These are phyloP conservation scores for Amaranthus cruentus DNA, from an alignment of 148 eudicot species.

Conservation along the genomic window DNA sequence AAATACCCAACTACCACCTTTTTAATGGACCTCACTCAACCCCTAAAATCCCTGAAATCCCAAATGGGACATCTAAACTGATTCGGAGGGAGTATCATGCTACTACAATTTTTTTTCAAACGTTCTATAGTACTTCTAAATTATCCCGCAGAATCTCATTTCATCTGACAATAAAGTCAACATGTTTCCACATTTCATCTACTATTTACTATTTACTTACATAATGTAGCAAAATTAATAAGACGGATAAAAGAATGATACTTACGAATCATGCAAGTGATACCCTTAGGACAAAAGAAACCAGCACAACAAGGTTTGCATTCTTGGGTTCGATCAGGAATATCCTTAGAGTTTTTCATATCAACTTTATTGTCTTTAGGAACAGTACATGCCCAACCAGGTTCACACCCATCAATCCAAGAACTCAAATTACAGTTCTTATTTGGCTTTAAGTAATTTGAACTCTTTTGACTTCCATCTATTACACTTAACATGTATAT, in stretches of 20 bases:
- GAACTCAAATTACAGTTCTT: conserved; percentile 72
- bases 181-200: too few relatives aligned
- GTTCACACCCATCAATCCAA: conserved; percentile 83
- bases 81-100: too few relatives aligned
- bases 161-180: too few relatives aligned
- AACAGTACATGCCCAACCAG: conserved; percentile 81
- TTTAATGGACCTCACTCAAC: too few relatives aligned
- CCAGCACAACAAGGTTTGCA: conserved; percentile 86
- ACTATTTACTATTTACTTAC: too few relatives aligned
- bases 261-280: conserved; percentile 99
- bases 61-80: too few relatives aligned
- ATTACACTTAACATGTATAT: conserved; percentile 65
- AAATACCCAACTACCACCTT: too few relatives aligned
- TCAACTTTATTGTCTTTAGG: conserved; percentile 42
- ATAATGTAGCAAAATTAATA: too few relatives aligned
- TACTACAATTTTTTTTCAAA: too few relatives aligned
- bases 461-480: conserved; percentile 32
- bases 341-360: conserved; percentile 43
- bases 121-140: too few relatives aligned
- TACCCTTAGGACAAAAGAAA: conserved; percentile 91
- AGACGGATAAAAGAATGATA: background rate
- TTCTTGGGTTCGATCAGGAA: conserved; percentile 57
- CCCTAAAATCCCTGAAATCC: too few relatives aligned
- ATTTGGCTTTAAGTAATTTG: conserved; percentile 64
- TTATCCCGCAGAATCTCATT: too few relatives aligned